phyloP scores from a whole-genome alignment of 208 protist genomes.

The Crithidia expoeki region DNA sequence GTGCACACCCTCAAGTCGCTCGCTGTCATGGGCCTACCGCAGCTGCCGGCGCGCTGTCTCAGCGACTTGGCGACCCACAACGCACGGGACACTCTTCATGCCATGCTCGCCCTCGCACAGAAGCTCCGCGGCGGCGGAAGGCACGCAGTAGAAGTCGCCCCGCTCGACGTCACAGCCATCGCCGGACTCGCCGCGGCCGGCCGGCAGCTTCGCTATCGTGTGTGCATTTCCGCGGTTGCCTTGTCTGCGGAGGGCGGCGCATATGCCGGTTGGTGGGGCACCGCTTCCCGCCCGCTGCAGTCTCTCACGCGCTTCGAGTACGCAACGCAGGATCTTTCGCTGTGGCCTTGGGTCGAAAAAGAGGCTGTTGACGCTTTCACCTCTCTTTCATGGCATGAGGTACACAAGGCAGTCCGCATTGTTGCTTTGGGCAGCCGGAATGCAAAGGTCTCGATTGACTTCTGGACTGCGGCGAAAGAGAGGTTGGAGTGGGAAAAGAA shows the following conservation, averaged over 20 bases:
- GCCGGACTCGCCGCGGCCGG: conserved; percentile 6
- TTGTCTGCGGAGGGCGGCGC: not conserved
- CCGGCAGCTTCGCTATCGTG: conserved; percentile 3
- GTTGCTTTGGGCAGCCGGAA: conserved; percentile 21
- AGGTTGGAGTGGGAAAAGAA: not conserved
- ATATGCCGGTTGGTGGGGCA: conserved; percentile 9
- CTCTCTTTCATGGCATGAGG: not conserved
- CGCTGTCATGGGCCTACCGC: conserved; percentile 38
- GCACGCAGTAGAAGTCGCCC: not conserved
- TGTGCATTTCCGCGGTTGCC: conserved; percentile 1
- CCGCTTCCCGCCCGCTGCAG: not conserved
- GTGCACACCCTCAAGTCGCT: conserved; percentile 34
- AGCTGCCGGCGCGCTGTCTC: conserved; percentile 20
- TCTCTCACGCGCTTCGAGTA: conserved; percentile 1
- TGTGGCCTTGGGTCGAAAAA: conserved; percentile 18
- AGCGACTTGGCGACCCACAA: conserved; percentile 26
- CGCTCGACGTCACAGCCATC: conserved; percentile 13
- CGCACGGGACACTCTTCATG: conserved; percentile 4
- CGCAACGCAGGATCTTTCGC: conserved; percentile 4
- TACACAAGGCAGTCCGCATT: conserved; percentile 24
- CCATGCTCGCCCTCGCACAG: conserved; percentile 2
- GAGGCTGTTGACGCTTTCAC: not conserved
- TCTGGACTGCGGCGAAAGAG: conserved; percentile 2
- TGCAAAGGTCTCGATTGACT: not conserved
- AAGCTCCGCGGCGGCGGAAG: not conserved